phyloP scores from a whole-genome alignment of 2,329 filamentous ascomycete species.

The Phialophora expanda region DNA sequence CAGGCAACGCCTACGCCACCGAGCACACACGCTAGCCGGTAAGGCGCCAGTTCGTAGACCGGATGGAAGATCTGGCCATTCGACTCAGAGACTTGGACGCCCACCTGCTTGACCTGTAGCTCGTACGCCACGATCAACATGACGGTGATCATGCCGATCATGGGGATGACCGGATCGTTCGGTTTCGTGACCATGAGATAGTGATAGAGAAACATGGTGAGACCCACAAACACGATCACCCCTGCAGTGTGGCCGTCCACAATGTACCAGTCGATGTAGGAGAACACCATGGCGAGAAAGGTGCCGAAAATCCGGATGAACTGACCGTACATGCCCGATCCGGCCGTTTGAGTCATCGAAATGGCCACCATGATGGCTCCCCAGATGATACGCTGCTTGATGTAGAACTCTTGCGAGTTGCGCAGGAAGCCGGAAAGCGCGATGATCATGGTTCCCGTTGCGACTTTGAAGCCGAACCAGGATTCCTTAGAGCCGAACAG shows the following conservation, averaged over 20 bases:
- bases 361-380: constrained; percentile 77
- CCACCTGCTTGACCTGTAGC: constrained; percentile 71
- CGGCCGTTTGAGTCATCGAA: constrained; percentile 70
- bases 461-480: constrained; percentile 72
- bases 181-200: constrained; percentile 71
- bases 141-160: constrained; percentile 66
- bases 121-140: constrained; percentile 74
- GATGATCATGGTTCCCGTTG: constrained; percentile 74
- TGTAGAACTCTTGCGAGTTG: constrained; percentile 70
- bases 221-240: constrained; percentile 63
- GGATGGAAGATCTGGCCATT: constrained; percentile 74
- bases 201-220: constrained; percentile 55
- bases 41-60: constrained; percentile 71
- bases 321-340: constrained; percentile 74
- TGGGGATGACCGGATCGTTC: constrained; percentile 64
- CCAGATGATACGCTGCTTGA: constrained; percentile 75
- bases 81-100: constrained; percentile 59
- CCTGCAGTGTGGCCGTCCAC: constrained; percentile 66
- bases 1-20: constrained; percentile 73
- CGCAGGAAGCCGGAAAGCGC: constrained; percentile 70
- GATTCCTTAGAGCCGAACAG: constrained; percentile 73
- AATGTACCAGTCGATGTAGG: constrained; percentile 78
- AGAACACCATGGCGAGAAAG: constrained; percentile 66
- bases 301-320: constrained; percentile 71
- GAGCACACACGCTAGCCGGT: constrained; percentile 70